These are phyloP conservation scores for Mycena chlorophos DNA, from an alignment of 768 basidiomycete genomes.

Conservation along the genomic window DNA sequence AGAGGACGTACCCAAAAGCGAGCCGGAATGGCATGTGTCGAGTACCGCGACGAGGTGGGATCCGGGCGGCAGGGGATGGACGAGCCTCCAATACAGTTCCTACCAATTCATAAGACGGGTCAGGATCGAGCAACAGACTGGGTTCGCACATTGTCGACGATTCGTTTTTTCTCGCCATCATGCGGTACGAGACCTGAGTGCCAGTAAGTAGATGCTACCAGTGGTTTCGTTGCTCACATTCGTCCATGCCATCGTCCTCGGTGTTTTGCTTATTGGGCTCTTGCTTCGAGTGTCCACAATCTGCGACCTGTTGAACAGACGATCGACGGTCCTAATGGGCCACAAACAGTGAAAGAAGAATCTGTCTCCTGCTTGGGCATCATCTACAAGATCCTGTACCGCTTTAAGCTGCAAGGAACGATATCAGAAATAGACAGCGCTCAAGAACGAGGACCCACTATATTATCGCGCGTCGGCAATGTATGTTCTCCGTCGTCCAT, in stretches of 20 bases:
- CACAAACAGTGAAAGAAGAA: slow-evolving; percentile 28
- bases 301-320: neutral
- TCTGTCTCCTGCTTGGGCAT: slow-evolving; percentile 24
- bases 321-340: neutral
- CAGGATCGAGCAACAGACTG: neutral
- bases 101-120: neutral
- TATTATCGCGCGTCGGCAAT: neutral
- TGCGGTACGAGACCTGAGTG: slow-evolving; percentile 9
- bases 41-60: slow-evolving; percentile 19
- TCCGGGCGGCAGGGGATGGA: slow-evolving; percentile 16
- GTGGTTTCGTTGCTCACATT: slow-evolving; percentile 1
- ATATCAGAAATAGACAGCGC: neutral
- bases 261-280: neutral
- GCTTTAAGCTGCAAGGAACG: slow-evolving; percentile 15
- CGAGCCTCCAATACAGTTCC: slow-evolving; percentile 12
- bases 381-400: slow-evolving; percentile 16
- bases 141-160: slow-evolving; percentile 12
- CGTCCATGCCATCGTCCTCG: slow-evolving; percentile 16
- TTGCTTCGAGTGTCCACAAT: slow-evolving; percentile 13
- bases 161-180: slow-evolving; percentile 6
- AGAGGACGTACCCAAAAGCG: slow-evolving; percentile 13
- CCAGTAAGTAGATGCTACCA: neutral
- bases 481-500: neutral
- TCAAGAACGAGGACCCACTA: neutral
- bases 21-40: slow-evolving; percentile 20